phyloP scores from a whole-genome alignment of 192 early-diverging fungal genomes.

The Coemansia sp. region DNA sequence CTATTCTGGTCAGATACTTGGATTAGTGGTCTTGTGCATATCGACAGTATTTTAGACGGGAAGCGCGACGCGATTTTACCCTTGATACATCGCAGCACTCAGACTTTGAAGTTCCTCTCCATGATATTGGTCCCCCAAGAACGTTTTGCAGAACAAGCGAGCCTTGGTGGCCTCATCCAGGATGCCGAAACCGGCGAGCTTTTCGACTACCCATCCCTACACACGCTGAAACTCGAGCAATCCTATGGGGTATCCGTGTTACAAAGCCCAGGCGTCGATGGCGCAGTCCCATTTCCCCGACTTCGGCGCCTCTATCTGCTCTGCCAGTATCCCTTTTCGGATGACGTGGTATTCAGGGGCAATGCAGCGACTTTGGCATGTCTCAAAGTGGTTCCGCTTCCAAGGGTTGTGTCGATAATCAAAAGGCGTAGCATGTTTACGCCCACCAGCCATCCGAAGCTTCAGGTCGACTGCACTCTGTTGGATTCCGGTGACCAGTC shows the following conservation, averaged over 20 bases:
- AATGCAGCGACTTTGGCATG: background rate
- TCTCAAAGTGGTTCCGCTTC: no score
- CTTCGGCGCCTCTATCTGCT: background rate
- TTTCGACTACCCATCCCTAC: background rate
- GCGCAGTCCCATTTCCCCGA: background rate
- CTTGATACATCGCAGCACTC: background rate
- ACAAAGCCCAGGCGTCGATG: no score
- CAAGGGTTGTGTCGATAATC: background rate
- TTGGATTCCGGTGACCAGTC: no score
- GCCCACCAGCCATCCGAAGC: background rate
- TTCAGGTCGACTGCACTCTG: no score
- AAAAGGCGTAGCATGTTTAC: background rate
- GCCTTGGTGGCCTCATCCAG: background rate
- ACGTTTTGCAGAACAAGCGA: no score
- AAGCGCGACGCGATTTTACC: background rate
- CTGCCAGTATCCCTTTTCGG: no score
- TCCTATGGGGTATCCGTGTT: no score
- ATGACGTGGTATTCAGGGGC: background rate
- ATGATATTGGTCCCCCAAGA: background rate
- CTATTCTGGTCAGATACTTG: background rate
- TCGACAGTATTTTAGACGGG: background rate
- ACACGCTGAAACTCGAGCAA: background rate
- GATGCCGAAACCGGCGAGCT: background rate
- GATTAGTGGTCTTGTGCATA: background rate
- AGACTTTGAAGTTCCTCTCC: background rate